These are phyloP conservation scores for Tephrocybe sp. DNA, from an alignment of 768 basidiomycete genomes.

Conservation along the genomic window DNA sequence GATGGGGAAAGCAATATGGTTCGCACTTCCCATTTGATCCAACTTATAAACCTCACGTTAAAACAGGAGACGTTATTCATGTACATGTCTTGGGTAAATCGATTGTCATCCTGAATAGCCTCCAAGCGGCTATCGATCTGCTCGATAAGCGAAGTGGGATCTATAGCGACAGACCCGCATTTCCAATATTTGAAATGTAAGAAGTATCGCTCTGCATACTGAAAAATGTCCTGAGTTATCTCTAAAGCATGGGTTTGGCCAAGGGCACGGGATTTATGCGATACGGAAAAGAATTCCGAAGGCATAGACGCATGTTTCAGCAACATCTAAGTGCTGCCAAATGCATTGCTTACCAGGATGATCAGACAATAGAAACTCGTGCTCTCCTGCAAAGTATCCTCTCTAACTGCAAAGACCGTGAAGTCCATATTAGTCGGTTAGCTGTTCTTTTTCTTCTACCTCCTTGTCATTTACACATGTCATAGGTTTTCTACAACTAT, in stretches of 20 bases:
- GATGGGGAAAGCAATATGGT: constrained; percentile 17
- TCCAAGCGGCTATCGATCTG: constrained; percentile 13
- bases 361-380: constrained; percentile 26
- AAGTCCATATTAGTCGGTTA: constrained; percentile 28
- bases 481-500: constrained; percentile 14
- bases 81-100: constrained; percentile 8
- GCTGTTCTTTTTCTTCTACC: not conserved
- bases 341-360: constrained; percentile 17
- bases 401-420: constrained; percentile 19
- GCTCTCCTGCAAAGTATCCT: constrained; percentile 27
- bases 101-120: constrained; percentile 16
- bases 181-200: constrained; percentile 19
- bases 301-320: constrained; percentile 16
- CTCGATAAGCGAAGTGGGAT: constrained; percentile 14
- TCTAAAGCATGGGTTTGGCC: constrained; percentile 14
- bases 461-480: not conserved
- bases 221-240: not conserved
- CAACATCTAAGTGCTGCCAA: constrained; percentile 17
- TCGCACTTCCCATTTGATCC: not conserved
- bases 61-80: constrained; percentile 14
- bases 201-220: not conserved
- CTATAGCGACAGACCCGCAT: constrained; percentile 15
- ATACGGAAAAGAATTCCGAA: constrained; percentile 17
- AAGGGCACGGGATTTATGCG: constrained; percentile 7
- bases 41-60: not conserved